Evolutionary conservation across 176 grass and related monocot genomes (phyloP), one percentile per base, ranked within the genome.

Genomic region (Areca catechu): DNA sequence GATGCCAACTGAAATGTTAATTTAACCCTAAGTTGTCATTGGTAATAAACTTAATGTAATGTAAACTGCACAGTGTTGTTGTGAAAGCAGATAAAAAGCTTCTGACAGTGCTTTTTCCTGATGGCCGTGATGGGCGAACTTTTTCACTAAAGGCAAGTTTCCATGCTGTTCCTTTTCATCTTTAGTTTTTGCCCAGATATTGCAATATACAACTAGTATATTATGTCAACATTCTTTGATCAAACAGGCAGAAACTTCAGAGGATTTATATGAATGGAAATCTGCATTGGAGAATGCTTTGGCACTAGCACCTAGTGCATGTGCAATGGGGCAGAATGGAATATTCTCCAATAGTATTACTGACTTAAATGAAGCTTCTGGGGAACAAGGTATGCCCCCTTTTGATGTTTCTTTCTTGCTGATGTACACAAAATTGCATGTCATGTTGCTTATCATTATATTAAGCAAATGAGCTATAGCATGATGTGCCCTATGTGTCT

Each of bases 81-180:
- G 72, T 92, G 65, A 97, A 97, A 79, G 93, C 82, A 77, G 93
- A 97, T 47, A 97, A 76, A 70, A 97, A 88, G 70, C 78, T 92
- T 60, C 74, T 97, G 56, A 97, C 87, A 34, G 83, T 97, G 58
- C 53, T 82, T 57, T 97, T 97, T 83, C 86, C 86, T 62, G 93
- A 97, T 91, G 86, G 86, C 22, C 81, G 54, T 49, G 89, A 89
- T 17, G 86, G 83, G 19, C 79, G 86, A 60, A 85, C 83, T 75
- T 88, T 97, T 76, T 85, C 87, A 51, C 71, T 97, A 60, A 97
- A 97, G 86, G 93, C 84, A 84, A 43, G 48, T 48, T 27, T 4
- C 34, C 10, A 53, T 63, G 19, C 25, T 50, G 21, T 43, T 64
- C 15, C 9, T 71, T 12, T 34, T 49, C 48, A 28, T 18, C 48